Evolutionary conservation across 2,329 filamentous ascomycete species (phyloP).

Genomic region (Pseudovirgaria hyperparasitica): DNA sequence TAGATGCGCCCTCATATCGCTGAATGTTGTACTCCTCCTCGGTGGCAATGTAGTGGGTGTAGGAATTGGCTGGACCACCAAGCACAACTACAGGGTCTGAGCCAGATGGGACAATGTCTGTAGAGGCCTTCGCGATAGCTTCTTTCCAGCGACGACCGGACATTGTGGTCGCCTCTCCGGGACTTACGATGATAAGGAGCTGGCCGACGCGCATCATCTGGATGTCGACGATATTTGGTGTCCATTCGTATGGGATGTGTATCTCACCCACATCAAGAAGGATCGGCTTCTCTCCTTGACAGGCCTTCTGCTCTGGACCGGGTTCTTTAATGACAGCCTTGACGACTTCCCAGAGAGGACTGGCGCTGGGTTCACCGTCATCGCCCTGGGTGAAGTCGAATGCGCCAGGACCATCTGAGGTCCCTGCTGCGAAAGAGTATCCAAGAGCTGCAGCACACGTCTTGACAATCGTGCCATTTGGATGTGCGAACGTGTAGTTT

Average conservation of each 20-base stretch:
- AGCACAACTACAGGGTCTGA: constrained; percentile 53
- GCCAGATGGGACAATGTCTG: constrained; percentile 7
- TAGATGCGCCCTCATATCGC: constrained; percentile 90
- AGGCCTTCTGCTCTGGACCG: constrained; percentile 54
- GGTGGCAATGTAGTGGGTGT: constrained; percentile 71
- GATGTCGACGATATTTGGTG: constrained; percentile 81
- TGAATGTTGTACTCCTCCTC: constrained; percentile 73
- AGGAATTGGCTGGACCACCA: constrained; percentile 81
- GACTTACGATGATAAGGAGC: constrained; percentile 69
- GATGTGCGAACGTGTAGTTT: constrained; percentile 57
- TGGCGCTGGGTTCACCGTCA: constrained; percentile 58
- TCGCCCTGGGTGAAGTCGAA: constrained; percentile 92
- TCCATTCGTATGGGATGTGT: constrained; percentile 69
- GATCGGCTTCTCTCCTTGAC: constrained; percentile 73
- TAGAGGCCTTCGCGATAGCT: constrained; percentile 17
- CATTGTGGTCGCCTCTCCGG: constrained; percentile 89
- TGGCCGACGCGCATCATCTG: constrained; percentile 77
- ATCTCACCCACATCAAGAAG: constrained; percentile 80
- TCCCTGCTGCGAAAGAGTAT: constrained; percentile 87
- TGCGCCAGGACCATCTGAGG: constrained; percentile 76
- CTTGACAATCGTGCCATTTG: constrained; percentile 55
- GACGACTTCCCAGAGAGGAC: constrained; percentile 70
- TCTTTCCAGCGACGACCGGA: constrained; percentile 74
- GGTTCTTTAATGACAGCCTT: constrained; percentile 61
- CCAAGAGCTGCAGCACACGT: constrained; percentile 84